Evolutionary conservation across 345 rosid species (phyloP).

Genomic region (Rhodomyrtus tomentosa): DNA sequence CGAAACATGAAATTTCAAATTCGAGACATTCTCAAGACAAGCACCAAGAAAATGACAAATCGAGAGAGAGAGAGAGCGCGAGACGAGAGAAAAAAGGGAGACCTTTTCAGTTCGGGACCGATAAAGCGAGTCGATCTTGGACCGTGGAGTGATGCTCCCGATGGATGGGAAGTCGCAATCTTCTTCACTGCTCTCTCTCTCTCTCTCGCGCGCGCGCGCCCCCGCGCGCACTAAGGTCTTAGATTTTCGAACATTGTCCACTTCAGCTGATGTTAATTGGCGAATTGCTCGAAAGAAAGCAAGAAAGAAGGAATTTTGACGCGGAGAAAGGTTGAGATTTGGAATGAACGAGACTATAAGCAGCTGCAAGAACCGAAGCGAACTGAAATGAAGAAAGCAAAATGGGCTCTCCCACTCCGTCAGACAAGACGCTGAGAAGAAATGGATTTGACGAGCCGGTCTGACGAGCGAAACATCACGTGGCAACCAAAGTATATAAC

Average conservation of each 20-base stretch:
- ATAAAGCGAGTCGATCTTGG: conserved; percentile 71
- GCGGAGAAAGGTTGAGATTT: background rate
- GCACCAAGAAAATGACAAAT: background rate
- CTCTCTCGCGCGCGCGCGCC: too few species aligned
- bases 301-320: background rate
- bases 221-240: background rate
- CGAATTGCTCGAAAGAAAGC: background rate
- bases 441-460: background rate
- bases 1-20: background rate
- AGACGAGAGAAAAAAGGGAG: background rate
- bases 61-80: background rate
- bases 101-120: conserved; percentile 92
- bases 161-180: conserved; percentile 84
- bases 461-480: background rate
- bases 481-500: too few species aligned
- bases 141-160: conserved; percentile 79
- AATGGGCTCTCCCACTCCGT: too few species aligned
- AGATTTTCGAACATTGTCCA: background rate
- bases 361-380: background rate
- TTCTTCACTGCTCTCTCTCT: conserved; percentile 93
- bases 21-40: background rate
- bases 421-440: background rate
- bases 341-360: background rate
- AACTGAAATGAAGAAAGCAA: background rate
- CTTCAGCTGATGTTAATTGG: background rate